Evolutionary conservation across 2,329 filamentous ascomycete species (phyloP).

Genomic region (Xylaria sp.): DNA sequence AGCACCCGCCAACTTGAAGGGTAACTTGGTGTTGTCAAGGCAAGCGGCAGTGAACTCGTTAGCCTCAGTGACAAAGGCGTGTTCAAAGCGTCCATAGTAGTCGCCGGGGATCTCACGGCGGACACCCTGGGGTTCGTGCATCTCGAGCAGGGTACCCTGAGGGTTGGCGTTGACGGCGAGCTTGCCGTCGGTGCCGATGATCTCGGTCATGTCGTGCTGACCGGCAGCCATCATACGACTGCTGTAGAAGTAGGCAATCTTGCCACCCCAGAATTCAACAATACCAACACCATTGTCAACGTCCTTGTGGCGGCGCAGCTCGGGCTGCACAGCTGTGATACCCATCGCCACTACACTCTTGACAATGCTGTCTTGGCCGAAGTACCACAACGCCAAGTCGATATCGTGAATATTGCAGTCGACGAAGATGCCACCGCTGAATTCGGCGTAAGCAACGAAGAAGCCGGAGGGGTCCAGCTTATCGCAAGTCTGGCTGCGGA

Average conservation of each 20-base stretch:
- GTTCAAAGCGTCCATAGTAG: constrained; percentile 67
- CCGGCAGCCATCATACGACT: constrained; percentile 71
- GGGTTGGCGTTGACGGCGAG: constrained; percentile 66
- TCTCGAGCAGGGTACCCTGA: constrained; percentile 58
- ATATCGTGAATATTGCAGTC: constrained; percentile 76
- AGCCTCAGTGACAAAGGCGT: constrained; percentile 67
- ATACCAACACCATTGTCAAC: constrained; percentile 68
- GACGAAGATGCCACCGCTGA: constrained; percentile 71
- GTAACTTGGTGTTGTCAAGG: constrained; percentile 50
- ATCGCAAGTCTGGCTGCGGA: constrained; percentile 71
- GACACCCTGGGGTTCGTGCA: constrained; percentile 59
- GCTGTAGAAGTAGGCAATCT: constrained; percentile 68
- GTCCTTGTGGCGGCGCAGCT: constrained; percentile 61
- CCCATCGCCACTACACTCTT: constrained; percentile 63
- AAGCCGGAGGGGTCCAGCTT: constrained; percentile 69
- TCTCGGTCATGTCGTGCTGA: constrained; percentile 70
- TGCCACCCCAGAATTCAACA: constrained; percentile 66
- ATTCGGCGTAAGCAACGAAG: constrained; percentile 71
- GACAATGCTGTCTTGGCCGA: constrained; percentile 58
- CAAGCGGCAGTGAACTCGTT: constrained; percentile 67
- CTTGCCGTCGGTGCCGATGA: constrained; percentile 71
- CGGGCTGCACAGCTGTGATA: constrained; percentile 64
- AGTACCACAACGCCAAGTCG: constrained; percentile 68
- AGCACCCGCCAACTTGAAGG: constrained; percentile 47
- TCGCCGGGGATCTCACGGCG: constrained; percentile 64